Conservation (phyloP, 345 rosid species). For the Salix koriyanagi region DNA sequence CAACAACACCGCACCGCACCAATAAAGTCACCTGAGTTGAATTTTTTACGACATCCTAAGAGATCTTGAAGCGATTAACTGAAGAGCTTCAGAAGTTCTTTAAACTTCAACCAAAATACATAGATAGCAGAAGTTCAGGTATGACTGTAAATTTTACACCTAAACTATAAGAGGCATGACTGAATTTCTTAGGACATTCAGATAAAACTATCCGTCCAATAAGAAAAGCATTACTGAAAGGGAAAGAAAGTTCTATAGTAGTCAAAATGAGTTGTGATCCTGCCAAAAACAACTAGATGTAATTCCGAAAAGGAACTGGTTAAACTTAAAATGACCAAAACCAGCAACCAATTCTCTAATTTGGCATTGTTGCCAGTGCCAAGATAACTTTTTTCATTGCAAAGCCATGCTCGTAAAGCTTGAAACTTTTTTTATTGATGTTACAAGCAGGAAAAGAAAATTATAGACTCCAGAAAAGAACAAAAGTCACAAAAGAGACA, state of each 20-base stretch:
- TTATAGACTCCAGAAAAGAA: too few species aligned
- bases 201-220: neutral
- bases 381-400: neutral
- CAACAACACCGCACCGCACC: neutral
- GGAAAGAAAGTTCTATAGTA: neutral
- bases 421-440: neutral
- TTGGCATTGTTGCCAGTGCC: neutral
- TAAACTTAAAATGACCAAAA: neutral
- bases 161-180: neutral
- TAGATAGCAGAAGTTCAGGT: neutral
- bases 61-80: neutral
- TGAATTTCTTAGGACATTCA: neutral
- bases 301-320: neutral
- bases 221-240: neutral
- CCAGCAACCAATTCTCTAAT: neutral
- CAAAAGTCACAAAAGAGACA: neutral
- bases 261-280: neutral
- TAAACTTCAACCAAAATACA: constrained; percentile 1
- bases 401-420: neutral
- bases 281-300: neutral
- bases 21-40: neutral
- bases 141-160: neutral
- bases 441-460: neutral
- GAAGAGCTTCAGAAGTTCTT: neutral
- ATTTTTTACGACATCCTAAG: neutral